Percentiles rank a stretch among this genome's conserved stretches.
Evolutionary conservation across 768 basidiomycete species (phyloP).

Genomic region (Russula dissimulans): DNA sequence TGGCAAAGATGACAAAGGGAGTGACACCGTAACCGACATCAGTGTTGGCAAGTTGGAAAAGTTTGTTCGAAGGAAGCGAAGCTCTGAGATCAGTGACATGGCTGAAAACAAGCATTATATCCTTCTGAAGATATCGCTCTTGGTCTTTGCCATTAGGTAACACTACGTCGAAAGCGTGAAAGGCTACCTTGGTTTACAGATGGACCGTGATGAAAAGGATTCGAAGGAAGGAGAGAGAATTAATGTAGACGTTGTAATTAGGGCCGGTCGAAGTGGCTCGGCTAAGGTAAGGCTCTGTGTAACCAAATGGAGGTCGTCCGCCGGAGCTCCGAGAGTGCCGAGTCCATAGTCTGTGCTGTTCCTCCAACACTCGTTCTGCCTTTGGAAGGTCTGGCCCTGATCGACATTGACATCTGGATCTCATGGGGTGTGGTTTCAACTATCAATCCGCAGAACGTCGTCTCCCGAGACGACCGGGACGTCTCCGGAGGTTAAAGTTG

Average conservation of each 20-base stretch:
- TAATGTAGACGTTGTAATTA: constrained; percentile 17
- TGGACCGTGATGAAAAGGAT: constrained; percentile 45
- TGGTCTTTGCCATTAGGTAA: constrained; percentile 75
- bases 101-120: constrained; percentile 57
- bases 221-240: constrained; percentile 15
- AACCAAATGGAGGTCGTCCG: too few species aligned
- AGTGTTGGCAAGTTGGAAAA: neutral
- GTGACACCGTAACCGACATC: neutral
- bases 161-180: constrained; percentile 33
- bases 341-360: too few species aligned
- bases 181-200: constrained; percentile 62
- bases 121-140: constrained; percentile 45
- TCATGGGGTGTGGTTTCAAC: too few species aligned
- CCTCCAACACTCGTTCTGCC: too few species aligned
- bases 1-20: neutral
- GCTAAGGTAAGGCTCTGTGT: too few species aligned
- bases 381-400: too few species aligned
- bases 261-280: constrained; percentile 15
- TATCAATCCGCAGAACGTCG: too few species aligned
- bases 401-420: too few species aligned
- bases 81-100: constrained; percentile 26
- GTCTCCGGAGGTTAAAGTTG: too few species aligned
- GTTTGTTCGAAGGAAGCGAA: constrained; percentile 42
- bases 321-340: too few species aligned
- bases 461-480: too few species aligned